Base-by-base conservation (phyloP, 192 early-diverging fungal species). In the Umbelopsis isabellina region DNA sequence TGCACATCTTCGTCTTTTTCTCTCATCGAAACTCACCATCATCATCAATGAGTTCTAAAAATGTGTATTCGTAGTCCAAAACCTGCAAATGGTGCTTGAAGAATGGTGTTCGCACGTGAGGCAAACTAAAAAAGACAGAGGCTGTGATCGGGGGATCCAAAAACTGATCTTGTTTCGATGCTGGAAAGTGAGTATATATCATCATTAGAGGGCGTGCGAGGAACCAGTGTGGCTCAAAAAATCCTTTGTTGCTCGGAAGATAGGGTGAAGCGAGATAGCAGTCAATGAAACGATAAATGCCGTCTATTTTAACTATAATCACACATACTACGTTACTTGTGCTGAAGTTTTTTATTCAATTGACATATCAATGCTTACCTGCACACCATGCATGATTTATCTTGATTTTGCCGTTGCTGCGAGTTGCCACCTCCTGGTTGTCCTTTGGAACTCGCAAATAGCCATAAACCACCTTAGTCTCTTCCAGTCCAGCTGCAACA, bases 401-500 rank as follows among this genome's bases (percentile, higher is more conserved):
- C 52, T 44, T 55, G 52, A 58, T 55, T 44, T 71, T 71, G 9
- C 52, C 52, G 41, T 71, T 71, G 30, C 50, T 46, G 11, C 50
- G 45, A 46, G 53, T 46, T 4, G 50, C 69, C n/a, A 58, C 41
- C 6, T 71, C 69, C 5, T 44, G 33, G 44, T 72, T 72, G 51
- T 66, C 55, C 50, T 66, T 45, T 45, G 46, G 67, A 27, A 80
- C 83, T 49, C 75, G 72, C 25, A 83, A 68, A 61, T 80, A 83
- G 3, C 84, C 84, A 70, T 80, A 80, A 21, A 86, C 72, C 0
- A 86, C 82, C 1, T 75, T 79, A 0, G 74, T 72, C 22, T 83
- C 78, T 45, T 83, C 72, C 20, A 86, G 72, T 1, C 82, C 84
- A 0, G 84, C 84, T 7, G 84, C 84, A 9, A 82, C 67, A 0